phyloP scores from a whole-genome alignment of 768 basidiomycete species.

The Coprinopsis sp. region DNA sequence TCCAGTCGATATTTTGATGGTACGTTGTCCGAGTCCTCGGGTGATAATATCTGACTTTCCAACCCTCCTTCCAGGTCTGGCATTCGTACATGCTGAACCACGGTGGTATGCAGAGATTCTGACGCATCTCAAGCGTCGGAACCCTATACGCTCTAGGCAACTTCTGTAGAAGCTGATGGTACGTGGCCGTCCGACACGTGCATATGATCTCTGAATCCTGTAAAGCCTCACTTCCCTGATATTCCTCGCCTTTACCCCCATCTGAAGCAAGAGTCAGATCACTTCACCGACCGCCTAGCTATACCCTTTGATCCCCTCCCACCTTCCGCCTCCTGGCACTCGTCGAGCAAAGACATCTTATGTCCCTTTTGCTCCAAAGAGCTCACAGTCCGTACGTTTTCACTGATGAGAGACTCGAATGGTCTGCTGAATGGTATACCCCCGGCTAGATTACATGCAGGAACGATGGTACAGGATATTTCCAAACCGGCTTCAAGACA shows the following conservation, averaged over 20 bases:
- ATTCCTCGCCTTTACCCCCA: too few relatives aligned
- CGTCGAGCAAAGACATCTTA: too few relatives aligned
- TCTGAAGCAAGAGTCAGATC: too few relatives aligned
- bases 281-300: too few relatives aligned
- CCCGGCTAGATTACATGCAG: neutral
- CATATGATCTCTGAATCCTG: too few relatives aligned
- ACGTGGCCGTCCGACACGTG: too few relatives aligned
- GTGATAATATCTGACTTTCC: neutral
- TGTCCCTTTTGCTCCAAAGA: too few relatives aligned
- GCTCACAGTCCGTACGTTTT: slow-evolving; percentile 31
- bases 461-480: neutral
- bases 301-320: too few relatives aligned
- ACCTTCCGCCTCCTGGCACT: too few relatives aligned
- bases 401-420: neutral
- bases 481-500: neutral
- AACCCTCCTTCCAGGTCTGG: slow-evolving; percentile 23
- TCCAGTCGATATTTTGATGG: slow-evolving; percentile 36
- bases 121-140: slow-evolving; percentile 9
- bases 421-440: neutral
- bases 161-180: neutral
- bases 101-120: too few relatives aligned
- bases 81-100: slow-evolving; percentile 33
- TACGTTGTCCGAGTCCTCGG: slow-evolving; percentile 6
- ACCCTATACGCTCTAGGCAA: neutral
- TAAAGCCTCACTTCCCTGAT: too few relatives aligned